Conservation (phyloP, 192 early-diverging fungal species). For the Rhizophagus prolifer region DNA sequence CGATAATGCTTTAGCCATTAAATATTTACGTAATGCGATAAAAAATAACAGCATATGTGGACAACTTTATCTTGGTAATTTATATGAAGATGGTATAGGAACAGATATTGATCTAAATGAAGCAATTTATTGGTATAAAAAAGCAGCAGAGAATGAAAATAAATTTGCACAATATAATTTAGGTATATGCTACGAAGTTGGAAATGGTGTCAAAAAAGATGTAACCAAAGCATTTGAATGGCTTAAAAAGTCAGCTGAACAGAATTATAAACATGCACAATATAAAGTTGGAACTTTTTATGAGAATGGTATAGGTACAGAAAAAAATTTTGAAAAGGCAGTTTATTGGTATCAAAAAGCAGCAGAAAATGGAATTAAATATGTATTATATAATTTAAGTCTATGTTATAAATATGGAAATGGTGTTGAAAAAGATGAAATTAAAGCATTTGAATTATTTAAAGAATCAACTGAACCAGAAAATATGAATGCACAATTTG, state of each 20-base stretch:
- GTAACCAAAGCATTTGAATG: slow-evolving; percentile 59
- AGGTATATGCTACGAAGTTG: slow-evolving; percentile 70
- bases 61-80: slow-evolving; percentile 53
- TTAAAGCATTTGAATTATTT: too few species aligned
- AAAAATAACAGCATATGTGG: neutral
- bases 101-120: slow-evolving; percentile 45
- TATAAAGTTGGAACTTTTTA: slow-evolving; percentile 58
- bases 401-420: too few species aligned
- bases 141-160: slow-evolving; percentile 51
- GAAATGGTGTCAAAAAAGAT: slow-evolving; percentile 66
- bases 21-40: neutral
- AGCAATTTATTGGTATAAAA: slow-evolving; percentile 54
- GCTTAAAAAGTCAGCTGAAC: slow-evolving; percentile 52
- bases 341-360: slow-evolving; percentile 56
- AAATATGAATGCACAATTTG: too few species aligned
- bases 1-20: neutral
- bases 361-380: too few species aligned
- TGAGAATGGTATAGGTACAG: slow-evolving; percentile 57
- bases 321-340: slow-evolving; percentile 46
- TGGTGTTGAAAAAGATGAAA: too few species aligned
- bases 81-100: slow-evolving; percentile 53
- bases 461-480: too few species aligned
- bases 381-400: too few species aligned
- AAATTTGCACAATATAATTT: slow-evolving; percentile 48
- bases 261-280: slow-evolving; percentile 47